Evolutionary conservation across 2,329 filamentous ascomycete species (phyloP).

Genomic region (Verticillium isaacii): DNA sequence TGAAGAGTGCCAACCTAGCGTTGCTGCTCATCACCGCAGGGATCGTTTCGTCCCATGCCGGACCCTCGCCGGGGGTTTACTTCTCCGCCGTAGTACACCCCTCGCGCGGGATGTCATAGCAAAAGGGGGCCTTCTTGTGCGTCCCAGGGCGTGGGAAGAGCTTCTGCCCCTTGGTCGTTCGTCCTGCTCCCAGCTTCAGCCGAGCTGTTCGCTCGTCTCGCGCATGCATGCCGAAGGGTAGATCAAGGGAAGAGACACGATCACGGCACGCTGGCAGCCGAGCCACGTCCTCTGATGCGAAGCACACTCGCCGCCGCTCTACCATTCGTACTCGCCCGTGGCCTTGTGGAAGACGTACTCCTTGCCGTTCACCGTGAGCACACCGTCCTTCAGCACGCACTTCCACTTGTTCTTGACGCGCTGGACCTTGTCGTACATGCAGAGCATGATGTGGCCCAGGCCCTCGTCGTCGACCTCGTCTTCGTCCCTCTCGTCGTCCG

Average conservation of each 20-base stretch:
- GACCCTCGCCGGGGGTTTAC: not conserved
- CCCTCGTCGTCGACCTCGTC: slow-evolving; percentile 85
- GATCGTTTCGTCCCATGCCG: not conserved
- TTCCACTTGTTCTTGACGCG: slow-evolving; percentile 99
- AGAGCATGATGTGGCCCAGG: slow-evolving; percentile 88
- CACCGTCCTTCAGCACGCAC: slow-evolving; percentile 95
- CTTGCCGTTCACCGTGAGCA: slow-evolving; percentile 87
- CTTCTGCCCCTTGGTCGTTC: not conserved
- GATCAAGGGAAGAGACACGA: not conserved
- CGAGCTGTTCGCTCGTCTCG: not conserved
- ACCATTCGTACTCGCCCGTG: slow-evolving; percentile 97
- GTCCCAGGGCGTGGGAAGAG: not conserved
- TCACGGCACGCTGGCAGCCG: not conserved
- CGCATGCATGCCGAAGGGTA: not conserved
- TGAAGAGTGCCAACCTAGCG: not conserved
- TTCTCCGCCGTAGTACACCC: not conserved
- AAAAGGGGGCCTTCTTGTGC: not conserved
- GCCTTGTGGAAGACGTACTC: slow-evolving; percentile 99
- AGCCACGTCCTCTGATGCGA: not conserved
- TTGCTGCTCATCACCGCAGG: not conserved
- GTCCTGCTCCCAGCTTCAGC: not conserved
- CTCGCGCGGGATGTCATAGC: not conserved
- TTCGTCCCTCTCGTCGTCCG: slow-evolving; percentile 74
- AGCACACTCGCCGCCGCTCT: slow-evolving; percentile 19
- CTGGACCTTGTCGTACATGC: slow-evolving; percentile 99